Percentiles rank a stretch among this genome's conserved stretches.
phyloP scores from a whole-genome alignment of 768 basidiomycete species.

The Mycena polygramma region DNA sequence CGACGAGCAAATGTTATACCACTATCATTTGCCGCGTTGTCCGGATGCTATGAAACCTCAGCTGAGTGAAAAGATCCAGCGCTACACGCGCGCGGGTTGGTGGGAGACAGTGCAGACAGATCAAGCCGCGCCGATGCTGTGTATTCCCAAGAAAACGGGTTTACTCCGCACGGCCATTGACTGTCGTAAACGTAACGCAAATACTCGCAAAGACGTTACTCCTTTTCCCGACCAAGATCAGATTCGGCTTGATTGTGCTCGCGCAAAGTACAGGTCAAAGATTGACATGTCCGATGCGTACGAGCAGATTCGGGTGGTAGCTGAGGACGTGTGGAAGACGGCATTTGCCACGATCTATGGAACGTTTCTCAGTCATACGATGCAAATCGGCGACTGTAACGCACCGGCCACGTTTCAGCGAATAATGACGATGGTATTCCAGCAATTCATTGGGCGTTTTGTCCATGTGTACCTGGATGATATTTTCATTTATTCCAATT shows the following conservation, averaged over 20 bases:
- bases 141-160: constrained; percentile 1
- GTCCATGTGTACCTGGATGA: constrained; percentile 61
- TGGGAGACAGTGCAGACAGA: constrained; percentile 43
- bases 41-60: too few relatives aligned
- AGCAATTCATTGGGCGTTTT: constrained; percentile 51
- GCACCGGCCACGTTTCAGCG: too few relatives aligned
- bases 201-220: constrained; percentile 54
- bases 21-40: not conserved
- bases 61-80: too few relatives aligned
- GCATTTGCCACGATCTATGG: too few relatives aligned
- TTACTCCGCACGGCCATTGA: not conserved
- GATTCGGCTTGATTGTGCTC: too few relatives aligned
- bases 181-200: constrained; percentile 49
- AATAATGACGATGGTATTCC: constrained; percentile 45
- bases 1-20: not conserved
- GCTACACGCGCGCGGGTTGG: constrained; percentile 42
- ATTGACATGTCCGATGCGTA: too few relatives aligned
- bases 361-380: too few relatives aligned
- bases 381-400: too few relatives aligned
- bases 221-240: constrained; percentile 54
- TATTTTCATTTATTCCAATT: constrained; percentile 54
- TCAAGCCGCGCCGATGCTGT: constrained; percentile 49
- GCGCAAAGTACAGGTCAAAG: too few relatives aligned
- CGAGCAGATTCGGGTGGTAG: too few relatives aligned
- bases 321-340: too few relatives aligned